Base-by-base conservation (phyloP, 2,329 filamentous ascomycete genomes). In the Hortaea sp. region DNA sequence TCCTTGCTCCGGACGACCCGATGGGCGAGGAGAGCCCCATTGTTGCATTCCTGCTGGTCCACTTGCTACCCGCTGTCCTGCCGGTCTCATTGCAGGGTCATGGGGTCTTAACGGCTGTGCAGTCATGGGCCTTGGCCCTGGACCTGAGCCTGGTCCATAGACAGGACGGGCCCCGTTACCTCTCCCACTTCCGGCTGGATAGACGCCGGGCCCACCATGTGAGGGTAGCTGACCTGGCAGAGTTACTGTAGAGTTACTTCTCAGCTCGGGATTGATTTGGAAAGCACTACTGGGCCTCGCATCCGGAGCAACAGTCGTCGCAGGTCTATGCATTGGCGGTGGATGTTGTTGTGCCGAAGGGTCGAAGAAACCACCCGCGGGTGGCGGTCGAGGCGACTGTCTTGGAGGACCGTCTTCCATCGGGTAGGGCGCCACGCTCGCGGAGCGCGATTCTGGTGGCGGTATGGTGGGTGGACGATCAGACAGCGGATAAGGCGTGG, bases 371-470 rank as follows among this genome's bases (percentile, higher is more conserved):
- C 44, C 45, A 27, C 44, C 50, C 5, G 46, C 29, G 31, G 50
- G 34, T 34, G 59, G 58, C 70, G 72, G 41, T 12, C 46, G 45
- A n/a, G 42, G 34, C 10, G 48, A 20, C 9, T 47, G 34, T 34
- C 74, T 35, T 28, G 74, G 69, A 13, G 79, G 75, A 44, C 72
- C 70, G 53, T 85, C 81, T 53, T 85, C 82, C 42, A 81, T 74
- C 0, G 84, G 84, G 56, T 88, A 88, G 1, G 84, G 84, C 1
- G 80, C 79, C 20, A 76, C 71, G 7, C 81, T 75, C 11, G 77
- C 65, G 31, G 59, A 47, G 67, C 70, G 42, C 49, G 54, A 47
- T 68, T 68, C 32, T 5, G 32, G 63, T 59, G 29, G 39, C 34
- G 43, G 6, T 7, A 50, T 39, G 13, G 41, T 40, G 5, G 70